Conservation (phyloP, 345 rosid genomes). For the Citrus hindsii region DNA sequence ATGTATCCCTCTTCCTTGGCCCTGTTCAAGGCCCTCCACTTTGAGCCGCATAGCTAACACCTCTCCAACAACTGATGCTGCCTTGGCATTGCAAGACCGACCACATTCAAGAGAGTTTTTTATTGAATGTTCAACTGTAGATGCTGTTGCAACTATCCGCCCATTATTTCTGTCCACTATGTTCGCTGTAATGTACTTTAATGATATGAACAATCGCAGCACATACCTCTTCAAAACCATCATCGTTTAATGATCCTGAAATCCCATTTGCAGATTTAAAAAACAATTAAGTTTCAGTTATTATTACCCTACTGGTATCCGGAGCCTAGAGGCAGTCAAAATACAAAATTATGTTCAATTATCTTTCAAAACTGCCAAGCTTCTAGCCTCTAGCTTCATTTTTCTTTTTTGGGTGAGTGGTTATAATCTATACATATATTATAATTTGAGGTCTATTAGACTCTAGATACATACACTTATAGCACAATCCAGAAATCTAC, state of each 20-base stretch:
- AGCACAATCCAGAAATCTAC: no score
- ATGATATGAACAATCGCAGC: constrained; percentile 61
- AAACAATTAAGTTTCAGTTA: background rate
- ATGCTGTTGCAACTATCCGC: constrained; percentile 62
- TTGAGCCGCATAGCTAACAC: constrained; percentile 80
- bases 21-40: constrained; percentile 80
- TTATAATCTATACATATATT: no score
- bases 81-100: constrained; percentile 77
- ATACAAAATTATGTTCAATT: background rate
- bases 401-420: no score
- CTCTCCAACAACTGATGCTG: constrained; percentile 72
- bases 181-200: constrained; percentile 76
- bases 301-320: background rate
- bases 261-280: background rate
- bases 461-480: no score
- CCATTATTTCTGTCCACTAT: constrained; percentile 85
- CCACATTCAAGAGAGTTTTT: constrained; percentile 73
- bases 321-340: background rate
- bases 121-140: constrained; percentile 75
- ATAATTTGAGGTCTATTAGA: no score
- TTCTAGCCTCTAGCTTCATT: no score
- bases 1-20: constrained; percentile 74
- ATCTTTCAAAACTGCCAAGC: no score
- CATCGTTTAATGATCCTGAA: constrained; percentile 33
- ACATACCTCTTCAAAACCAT: constrained; percentile 64